Conservation (phyloP, 192 early-diverging fungal species). For the Gonapodya sp. region DNA sequence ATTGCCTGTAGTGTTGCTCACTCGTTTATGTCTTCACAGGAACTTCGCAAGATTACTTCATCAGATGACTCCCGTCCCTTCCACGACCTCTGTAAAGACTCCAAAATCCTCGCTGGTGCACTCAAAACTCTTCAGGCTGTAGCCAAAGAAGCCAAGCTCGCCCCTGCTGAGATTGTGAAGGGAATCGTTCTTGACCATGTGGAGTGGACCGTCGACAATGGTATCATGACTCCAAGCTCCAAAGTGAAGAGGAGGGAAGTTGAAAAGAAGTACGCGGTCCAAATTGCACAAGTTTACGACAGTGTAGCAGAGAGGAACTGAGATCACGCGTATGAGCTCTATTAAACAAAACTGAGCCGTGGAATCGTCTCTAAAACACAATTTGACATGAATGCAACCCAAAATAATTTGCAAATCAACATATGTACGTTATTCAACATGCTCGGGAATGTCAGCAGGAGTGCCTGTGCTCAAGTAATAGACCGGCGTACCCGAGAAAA, state of each 20-base stretch:
- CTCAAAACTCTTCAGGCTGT: constrained; percentile 43
- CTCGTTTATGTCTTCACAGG: constrained; percentile 13
- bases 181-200: constrained; percentile 57
- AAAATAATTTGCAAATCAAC: too few species aligned
- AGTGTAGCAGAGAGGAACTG: too few species aligned
- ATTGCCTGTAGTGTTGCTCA: constrained; percentile 11
- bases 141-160: constrained; percentile 59
- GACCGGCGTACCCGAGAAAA: too few species aligned
- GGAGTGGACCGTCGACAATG: constrained; percentile 88
- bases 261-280: constrained; percentile 43
- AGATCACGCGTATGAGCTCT: too few species aligned
- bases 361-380: too few species aligned
- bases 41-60: constrained; percentile 15
- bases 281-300: constrained; percentile 48
- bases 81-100: constrained; percentile 37
- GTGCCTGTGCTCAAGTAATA: too few species aligned
- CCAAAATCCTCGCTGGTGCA: constrained; percentile 25
- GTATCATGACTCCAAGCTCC: constrained; percentile 83
- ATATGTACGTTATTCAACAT: too few species aligned
- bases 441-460: too few species aligned
- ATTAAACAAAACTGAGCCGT: too few species aligned
- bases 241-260: constrained; percentile 82
- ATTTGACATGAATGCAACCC: too few species aligned
- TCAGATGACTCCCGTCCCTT: constrained; percentile 21
- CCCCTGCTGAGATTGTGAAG: constrained; percentile 61